A percentile compares a stretch with the other conserved stretches of the same genome.
These are phyloP conservation scores for Trametes villosa DNA, from an alignment of 768 basidiomycete species.

Conservation along the genomic window DNA sequence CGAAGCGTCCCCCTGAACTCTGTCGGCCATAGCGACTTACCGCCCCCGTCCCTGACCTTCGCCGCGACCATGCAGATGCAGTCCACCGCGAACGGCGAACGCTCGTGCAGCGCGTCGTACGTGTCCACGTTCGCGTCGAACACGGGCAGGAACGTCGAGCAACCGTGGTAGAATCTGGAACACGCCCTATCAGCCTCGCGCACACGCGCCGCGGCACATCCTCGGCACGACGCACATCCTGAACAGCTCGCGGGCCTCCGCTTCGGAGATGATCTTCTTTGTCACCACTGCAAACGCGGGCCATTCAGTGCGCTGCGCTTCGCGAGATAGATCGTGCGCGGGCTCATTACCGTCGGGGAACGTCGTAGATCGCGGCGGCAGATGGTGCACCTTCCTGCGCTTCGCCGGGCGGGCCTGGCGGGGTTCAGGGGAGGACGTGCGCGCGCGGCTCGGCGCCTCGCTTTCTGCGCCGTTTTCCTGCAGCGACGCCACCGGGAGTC, in stretches of 20 bases:
- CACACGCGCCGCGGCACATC: conserved; percentile 13
- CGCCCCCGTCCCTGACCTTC: conserved; percentile 88
- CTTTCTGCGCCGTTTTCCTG: conserved; percentile 81
- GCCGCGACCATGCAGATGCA: conserved; percentile 94
- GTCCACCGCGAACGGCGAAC: conserved; percentile 93
- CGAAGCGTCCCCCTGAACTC: conserved; percentile 5
- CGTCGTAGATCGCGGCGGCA: conserved; percentile 55
- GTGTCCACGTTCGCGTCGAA: conserved; percentile 86
- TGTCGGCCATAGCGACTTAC: conserved; percentile 44
- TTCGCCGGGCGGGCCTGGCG: conserved; percentile 70
- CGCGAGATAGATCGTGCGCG: conserved; percentile 5
- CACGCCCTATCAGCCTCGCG: conserved; percentile 16
- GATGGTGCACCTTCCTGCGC: conserved; percentile 73
- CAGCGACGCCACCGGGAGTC: conserved; percentile 4
- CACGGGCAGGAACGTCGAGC: conserved; percentile 87
- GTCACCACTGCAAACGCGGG: conserved; percentile 66
- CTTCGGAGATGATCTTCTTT: conserved; percentile 78
- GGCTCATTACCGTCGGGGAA: conserved; percentile 73
- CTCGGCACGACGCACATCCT: conserved; percentile 60
- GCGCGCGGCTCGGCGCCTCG: conserved; percentile 74
- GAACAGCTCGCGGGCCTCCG: conserved; percentile 86
- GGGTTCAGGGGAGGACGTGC: conserved; percentile 71
- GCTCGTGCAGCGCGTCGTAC: conserved; percentile 81
- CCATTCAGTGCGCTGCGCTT: conserved; percentile 12
- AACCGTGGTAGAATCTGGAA: conserved; percentile 87